Base-by-base conservation (phyloP, 164 flowering plant genomes). In the Platanus orientalis region DNA sequence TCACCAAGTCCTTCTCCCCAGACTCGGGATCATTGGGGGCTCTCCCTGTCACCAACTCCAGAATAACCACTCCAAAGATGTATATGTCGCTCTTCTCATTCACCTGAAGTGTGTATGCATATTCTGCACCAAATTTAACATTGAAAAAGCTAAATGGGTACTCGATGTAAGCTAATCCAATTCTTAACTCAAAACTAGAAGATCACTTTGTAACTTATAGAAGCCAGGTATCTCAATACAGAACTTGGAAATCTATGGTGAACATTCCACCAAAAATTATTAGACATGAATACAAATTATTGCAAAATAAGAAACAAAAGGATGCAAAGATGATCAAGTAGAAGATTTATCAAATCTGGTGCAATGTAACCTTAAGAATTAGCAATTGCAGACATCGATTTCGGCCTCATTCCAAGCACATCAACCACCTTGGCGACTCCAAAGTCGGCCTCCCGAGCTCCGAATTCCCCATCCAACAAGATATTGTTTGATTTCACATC, bases 331-430 rank as follows among this genome's bases (percentile, higher is more conserved):
- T 36, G 4, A 9, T 32, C 42, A 36, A 36, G 42, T 10, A 36
- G 12, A 7, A 7, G 14, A 49, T 19, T 20, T 16, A 2, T 67
- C 84, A 50, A 67, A 87, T 89, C 92, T 72, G 93, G 93, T 14
- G 93, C 93, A 62, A 87, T 85, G 72, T 87, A 87, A 45, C 93
- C 93, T 65, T 88, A 81, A n/a, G 93, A 87, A 12, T 90, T 90
- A 0, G 88, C 90, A 36, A 87, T 85, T 7, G 76, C 79, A 19
- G 93, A 84, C 93, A 87, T 87, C 39, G 90, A 80, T 59, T 83
- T 74, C 29, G 67, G 74, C 7, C 79, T 82, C 58, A 76, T 81
- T 1, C 75, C 87, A 19, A 69, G 60, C 0, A 64, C 57, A 60
- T 85, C 93, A 30, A 87, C 78, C 20, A 71, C 85, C 77, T 83